Percentiles rank a stretch among this genome's conserved stretches.
Conservation (phyloP, 2,329 filamentous ascomycete species). For the Colletotrichum gloeosporioides region DNA sequence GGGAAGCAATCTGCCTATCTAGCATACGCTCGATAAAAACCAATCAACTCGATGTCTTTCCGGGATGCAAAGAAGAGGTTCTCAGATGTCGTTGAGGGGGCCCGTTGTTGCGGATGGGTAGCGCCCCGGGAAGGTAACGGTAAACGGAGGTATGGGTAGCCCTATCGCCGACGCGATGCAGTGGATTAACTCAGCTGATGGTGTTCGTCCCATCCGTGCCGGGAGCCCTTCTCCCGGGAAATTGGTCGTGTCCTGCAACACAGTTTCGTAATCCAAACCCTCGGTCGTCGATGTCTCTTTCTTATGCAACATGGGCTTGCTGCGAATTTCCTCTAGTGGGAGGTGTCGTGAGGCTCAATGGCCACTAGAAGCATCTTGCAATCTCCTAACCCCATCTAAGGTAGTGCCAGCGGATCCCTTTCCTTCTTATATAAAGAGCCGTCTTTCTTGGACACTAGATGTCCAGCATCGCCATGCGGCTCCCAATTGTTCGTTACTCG, state of each 20-base stretch:
- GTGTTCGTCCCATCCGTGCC: slow-evolving; percentile 15
- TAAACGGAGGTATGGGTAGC: slow-evolving; percentile 5
- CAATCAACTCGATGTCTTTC: not conserved
- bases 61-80: not conserved
- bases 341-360: not conserved
- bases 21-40: not conserved
- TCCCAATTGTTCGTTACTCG: not conserved
- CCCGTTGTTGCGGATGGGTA: not conserved
- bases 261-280: not conserved
- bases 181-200: not conserved
- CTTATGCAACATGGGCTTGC: not conserved
- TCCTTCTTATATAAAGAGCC: not conserved
- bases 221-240: slow-evolving; percentile 4
- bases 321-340: not conserved
- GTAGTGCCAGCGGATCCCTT: not conserved
- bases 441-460: not conserved
- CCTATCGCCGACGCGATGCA: not conserved
- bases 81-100: not conserved
- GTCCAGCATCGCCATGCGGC: not conserved
- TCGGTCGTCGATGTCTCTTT: not conserved
- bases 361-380: not conserved
- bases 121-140: not conserved
- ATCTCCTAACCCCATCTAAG: not conserved
- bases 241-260: slow-evolving; percentile 9
- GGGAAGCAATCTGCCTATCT: not conserved